Percentiles rank a stretch among this genome's conserved stretches.
These are phyloP conservation scores for Artemisia annua DNA, from an alignment of 129 eudicot genomes.

Conservation along the genomic window DNA sequence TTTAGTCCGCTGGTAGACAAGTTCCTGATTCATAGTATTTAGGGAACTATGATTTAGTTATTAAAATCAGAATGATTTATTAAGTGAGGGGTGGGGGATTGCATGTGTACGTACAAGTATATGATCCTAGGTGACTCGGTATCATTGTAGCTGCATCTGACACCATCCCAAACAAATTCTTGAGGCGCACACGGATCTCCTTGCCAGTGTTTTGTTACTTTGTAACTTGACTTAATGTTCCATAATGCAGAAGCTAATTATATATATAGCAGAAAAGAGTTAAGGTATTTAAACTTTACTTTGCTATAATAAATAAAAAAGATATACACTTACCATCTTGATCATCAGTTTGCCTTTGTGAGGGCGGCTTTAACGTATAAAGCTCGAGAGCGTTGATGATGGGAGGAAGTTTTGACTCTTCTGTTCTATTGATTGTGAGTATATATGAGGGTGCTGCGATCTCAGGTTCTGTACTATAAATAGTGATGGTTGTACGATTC, in stretches of 20 bases:
- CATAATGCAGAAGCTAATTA: background rate
- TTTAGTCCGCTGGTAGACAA: constrained; percentile 43
- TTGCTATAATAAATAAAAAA: background rate
- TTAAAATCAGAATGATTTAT: constrained; percentile 21
- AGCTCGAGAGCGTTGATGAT: too few relatives aligned
- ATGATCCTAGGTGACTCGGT: constrained; percentile 20
- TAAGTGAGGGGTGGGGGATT: constrained; percentile 13
- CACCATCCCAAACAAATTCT: constrained; percentile 44
- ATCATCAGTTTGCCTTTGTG: too few relatives aligned
- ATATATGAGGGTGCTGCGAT: too few relatives aligned
- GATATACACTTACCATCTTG: background rate
- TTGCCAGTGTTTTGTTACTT: constrained; percentile 48
- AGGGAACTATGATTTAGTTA: too few relatives aligned
- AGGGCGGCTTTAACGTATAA: too few relatives aligned
- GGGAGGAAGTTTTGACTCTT: background rate
- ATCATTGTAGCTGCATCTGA: constrained; percentile 35
- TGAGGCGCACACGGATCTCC: constrained; percentile 61
- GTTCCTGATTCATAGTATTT: too few relatives aligned
- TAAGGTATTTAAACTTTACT: background rate
- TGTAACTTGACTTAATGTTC: constrained; percentile 31
- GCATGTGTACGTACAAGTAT: constrained; percentile 22
- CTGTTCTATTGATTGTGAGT: too few relatives aligned
- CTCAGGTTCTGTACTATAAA: too few relatives aligned
- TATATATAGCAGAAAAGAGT: background rate
- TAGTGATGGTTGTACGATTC: background rate